Percentiles rank a stretch among this genome's conserved stretches.
phyloP scores from a whole-genome alignment of 352 stramenopile species.

The Globisporangium ultimum region DNA sequence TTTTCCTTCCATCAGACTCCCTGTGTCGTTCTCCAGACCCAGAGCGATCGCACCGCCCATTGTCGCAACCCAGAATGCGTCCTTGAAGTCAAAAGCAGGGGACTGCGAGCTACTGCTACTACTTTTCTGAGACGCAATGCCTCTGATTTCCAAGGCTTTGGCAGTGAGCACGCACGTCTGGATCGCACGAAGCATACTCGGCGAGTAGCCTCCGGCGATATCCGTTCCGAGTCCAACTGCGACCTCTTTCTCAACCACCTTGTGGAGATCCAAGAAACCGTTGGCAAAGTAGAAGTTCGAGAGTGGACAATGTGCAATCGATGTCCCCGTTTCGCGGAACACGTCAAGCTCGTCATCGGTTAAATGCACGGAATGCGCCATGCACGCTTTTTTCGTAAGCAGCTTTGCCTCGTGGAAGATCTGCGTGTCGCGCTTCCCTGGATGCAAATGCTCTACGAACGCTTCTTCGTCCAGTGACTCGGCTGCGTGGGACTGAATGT shows the following conservation, averaged over 20 bases:
- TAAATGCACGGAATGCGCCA: conserved; percentile 87
- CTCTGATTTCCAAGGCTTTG: conserved; percentile 50
- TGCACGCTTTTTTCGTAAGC: conserved; percentile 64
- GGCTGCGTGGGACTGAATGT: conserved; percentile 85
- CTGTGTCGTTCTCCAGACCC: conserved; percentile 60
- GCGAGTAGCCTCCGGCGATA: conserved; percentile 88
- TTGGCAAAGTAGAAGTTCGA: conserved; percentile 91
- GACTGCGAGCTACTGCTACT: background rate
- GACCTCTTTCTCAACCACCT: conserved; percentile 40
- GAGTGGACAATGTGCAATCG: conserved; percentile 87
- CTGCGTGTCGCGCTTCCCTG: conserved; percentile 54
- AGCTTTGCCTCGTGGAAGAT: conserved; percentile 71
- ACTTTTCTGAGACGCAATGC: conserved; percentile 12
- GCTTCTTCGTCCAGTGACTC: conserved; percentile 85
- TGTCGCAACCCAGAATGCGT: conserved; percentile 87
- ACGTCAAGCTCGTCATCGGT: conserved; percentile 54
- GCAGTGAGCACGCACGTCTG: conserved; percentile 79
- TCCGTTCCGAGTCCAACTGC: conserved; percentile 86
- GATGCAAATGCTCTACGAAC: conserved; percentile 70
- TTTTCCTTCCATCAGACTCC: conserved; percentile 78
- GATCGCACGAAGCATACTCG: conserved; percentile 86
- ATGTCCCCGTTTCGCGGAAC: conserved; percentile 45
- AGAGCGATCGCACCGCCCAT: conserved; percentile 79
- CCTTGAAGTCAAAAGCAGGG: conserved; percentile 56
- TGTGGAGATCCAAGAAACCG: conserved; percentile 56